These are phyloP conservation scores for Claviceps cyperi DNA, from an alignment of 2,329 filamentous ascomycete species.

Conservation along the genomic window DNA sequence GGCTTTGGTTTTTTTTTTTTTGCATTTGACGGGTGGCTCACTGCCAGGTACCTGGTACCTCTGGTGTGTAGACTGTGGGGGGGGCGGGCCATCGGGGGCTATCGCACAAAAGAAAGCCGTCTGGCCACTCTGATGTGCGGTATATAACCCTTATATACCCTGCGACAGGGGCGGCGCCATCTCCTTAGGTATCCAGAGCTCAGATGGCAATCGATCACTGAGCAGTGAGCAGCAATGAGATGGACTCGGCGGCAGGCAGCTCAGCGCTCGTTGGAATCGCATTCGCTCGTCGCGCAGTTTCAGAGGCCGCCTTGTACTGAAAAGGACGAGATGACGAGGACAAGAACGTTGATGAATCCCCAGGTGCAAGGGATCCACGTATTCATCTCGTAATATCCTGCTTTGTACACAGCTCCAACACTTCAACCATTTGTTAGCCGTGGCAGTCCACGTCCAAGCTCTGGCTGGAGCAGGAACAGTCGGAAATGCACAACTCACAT, in stretches of 20 bases:
- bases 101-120: no score
- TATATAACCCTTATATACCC: no score
- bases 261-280: background rate
- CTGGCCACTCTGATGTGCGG: no score
- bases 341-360: conserved; percentile 69
- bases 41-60: no score
- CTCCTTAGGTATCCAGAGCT: no score
- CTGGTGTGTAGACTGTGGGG: background rate
- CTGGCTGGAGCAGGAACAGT: no score
- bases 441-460: background rate
- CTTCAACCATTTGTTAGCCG: conserved; percentile 35
- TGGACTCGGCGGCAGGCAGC: no score
- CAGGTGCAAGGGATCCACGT: conserved; percentile 89
- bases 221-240: no score
- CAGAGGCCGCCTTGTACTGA: conserved; percentile 81
- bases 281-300: conserved; percentile 11
- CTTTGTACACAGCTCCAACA: conserved; percentile 64
- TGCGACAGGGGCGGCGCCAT: no score
- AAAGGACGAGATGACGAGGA: conserved; percentile 77
- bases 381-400: conserved; percentile 79
- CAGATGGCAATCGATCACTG: no score
- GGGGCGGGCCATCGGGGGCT: background rate
- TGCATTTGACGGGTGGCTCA: no score
- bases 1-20: background rate
- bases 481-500: conserved; percentile 40